A percentile compares a stretch with the other conserved stretches of the same genome.
Conservation (phyloP, 2,329 filamentous ascomycete species). For the Chrysoporthe austroafricana region DNA sequence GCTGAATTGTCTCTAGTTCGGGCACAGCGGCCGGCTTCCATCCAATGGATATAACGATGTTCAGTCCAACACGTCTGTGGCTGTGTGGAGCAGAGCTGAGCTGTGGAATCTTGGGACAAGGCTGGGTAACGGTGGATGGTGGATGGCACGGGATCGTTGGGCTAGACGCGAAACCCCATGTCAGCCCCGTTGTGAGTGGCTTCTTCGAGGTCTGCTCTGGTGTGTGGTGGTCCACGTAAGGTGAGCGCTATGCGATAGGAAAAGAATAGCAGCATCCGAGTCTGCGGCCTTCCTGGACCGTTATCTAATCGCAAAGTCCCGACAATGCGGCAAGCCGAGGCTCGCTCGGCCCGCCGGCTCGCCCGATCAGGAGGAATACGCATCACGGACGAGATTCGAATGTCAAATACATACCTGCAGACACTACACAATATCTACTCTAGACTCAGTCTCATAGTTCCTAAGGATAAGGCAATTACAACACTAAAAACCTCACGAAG, state of each 20-base stretch:
- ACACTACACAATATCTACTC: neutral
- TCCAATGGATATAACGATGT: neutral
- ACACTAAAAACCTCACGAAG: neutral
- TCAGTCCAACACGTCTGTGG: neutral
- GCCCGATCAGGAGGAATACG: neutral
- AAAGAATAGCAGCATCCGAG: neutral
- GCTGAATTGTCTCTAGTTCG: neutral
- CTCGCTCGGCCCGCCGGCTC: neutral
- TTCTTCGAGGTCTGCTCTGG: too few species aligned
- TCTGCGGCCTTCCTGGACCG: neutral
- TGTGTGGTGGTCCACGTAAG: neutral
- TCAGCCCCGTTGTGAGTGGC: too few species aligned
- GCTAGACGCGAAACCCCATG: neutral
- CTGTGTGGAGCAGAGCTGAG: conserved; percentile 12
- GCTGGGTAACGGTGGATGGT: neutral
- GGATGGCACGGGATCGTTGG: neutral
- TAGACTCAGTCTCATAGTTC: neutral
- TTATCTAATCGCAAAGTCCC: neutral
- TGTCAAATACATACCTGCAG: neutral
- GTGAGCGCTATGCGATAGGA: conserved; percentile 3
- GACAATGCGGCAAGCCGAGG: conserved; percentile 7
- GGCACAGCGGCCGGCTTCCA: neutral
- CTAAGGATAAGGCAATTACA: neutral
- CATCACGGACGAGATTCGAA: neutral
- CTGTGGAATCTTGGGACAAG: neutral